Evolutionary conservation across 148 eudicot genomes (phyloP).

Genomic region (Heliosperma pusillum): DNA sequence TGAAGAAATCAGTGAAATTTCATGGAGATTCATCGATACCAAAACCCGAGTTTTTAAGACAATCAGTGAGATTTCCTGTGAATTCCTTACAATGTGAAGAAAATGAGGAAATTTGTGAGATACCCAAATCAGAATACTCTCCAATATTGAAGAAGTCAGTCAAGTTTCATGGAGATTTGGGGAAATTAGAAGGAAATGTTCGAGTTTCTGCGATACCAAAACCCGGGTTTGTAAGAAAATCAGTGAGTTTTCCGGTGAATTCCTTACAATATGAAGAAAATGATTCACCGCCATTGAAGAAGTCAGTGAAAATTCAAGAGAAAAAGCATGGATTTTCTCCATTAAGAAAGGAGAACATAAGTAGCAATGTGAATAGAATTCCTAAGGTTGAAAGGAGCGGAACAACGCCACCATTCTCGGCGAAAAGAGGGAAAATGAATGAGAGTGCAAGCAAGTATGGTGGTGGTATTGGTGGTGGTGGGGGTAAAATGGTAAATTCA

Average conservation of each 20-base stretch:
- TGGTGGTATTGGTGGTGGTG: constrained; percentile 15
- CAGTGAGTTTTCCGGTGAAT: constrained; percentile 1
- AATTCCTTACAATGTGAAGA: constrained; percentile 24
- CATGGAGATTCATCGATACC: background rate
- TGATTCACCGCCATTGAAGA: constrained; percentile 50
- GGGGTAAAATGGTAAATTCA: constrained; percentile 39
- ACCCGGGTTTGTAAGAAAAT: constrained; percentile 1
- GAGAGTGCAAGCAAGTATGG: constrained; percentile 32
- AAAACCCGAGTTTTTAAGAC: constrained; percentile 28
- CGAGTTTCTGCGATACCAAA: background rate
- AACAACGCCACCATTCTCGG: constrained; percentile 41
- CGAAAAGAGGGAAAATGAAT: constrained; percentile 40
- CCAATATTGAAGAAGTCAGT: constrained; percentile 39
- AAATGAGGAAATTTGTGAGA: constrained; percentile 23
- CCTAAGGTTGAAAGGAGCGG: constrained; percentile 17
- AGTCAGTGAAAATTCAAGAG: constrained; percentile 52
- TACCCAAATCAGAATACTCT: constrained; percentile 29
- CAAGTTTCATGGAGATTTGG: background rate
- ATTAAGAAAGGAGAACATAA: constrained; percentile 73
- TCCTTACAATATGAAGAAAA: background rate
- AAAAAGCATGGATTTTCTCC: constrained; percentile 36
- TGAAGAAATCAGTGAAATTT: constrained; percentile 34
- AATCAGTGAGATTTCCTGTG: constrained; percentile 49
- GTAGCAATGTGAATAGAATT: constrained; percentile 22
- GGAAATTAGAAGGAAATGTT: background rate